Evolutionary conservation across 495 filamentous ascomycete genomes (phyloP), one percentile per base, ranked within the genome.

Genomic region (Hypomontagnella submonticulosa): DNA sequence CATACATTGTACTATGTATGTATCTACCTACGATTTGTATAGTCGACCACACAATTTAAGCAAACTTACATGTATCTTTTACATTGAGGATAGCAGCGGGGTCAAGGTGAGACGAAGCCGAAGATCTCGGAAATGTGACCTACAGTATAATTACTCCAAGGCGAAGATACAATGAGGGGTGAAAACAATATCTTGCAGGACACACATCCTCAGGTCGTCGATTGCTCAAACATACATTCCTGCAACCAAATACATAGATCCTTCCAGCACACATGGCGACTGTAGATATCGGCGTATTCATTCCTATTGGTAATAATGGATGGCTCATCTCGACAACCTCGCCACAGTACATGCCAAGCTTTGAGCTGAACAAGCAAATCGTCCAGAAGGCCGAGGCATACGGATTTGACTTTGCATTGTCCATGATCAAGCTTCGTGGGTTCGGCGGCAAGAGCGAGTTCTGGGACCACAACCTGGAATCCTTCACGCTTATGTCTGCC

Each of bases 401-500:
- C 44, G 67, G 57, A 46, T 49, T 76, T 52, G 71, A 76, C 43
- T 76, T 76, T 56, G 73, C 67, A 4, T 49, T 76, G 10, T 74
- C 73, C 27, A 72, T 74, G 71, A 71, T 74, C 54, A 76, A 76
- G 61, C 56, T 76, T 4, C 70, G 73, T 1, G 73, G 71, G 1
- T 72, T 76, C 55, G 71, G 73, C 36, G 71, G 73, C 5, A 72
- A 74, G 57, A 71, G 60, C 52, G 69, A 72, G 52, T 72, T 74
- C 60, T 76, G 73, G 73, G 73, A 76, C 32, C 64, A 74, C 46
- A 71, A 69, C 32, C 62, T 74, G 46, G 73, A 76, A 50, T 71
- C 71, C 12, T 84, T 84, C 62, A 84, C 80, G 3, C 71, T 83
- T 1, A 79, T 84, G 61, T 80, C 80, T 1, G 81, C 80, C 4